phyloP scores from a whole-genome alignment of 78 protist species.

The Emiliania huxleyi region DNA sequence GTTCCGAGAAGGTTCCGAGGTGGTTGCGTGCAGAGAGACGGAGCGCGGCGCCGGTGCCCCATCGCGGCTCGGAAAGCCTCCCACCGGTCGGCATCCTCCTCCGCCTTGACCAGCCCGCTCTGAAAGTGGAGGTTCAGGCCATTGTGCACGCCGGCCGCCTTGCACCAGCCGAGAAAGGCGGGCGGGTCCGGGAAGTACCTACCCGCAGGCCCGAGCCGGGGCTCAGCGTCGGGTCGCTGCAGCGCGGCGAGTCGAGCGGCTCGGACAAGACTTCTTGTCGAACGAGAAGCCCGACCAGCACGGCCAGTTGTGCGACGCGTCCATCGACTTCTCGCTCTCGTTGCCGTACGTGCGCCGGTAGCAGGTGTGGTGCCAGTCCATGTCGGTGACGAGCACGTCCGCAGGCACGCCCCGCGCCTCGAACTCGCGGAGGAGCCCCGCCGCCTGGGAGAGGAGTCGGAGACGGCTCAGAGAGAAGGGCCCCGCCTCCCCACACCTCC shows the following conservation, averaged over 20 bases:
- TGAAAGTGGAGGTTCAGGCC: slow-evolving; percentile 36
- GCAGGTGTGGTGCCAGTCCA: slow-evolving; percentile 65
- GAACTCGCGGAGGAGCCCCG: not conserved
- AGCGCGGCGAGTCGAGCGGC: too few species aligned
- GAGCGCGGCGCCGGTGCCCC: not conserved
- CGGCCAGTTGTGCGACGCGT: not conserved
- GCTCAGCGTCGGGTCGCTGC: too few species aligned
- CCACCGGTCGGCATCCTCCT: not conserved
- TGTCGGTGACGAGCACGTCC: slow-evolving; percentile 61
- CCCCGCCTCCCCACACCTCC: too few species aligned
- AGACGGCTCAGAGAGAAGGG: too few species aligned
- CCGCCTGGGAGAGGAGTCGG: too few species aligned
- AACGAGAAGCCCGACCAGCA: slow-evolving; percentile 57
- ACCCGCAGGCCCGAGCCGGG: not conserved
- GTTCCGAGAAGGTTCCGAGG: too few species aligned
- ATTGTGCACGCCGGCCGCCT: slow-evolving; percentile 31
- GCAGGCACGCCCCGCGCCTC: slow-evolving; percentile 32
- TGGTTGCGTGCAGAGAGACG: not conserved
- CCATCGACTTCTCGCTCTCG: not conserved
- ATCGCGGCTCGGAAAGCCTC: not conserved
- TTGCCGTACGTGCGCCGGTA: not conserved
- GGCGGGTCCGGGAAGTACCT: slow-evolving; percentile 44
- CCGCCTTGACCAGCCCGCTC: slow-evolving; percentile 8
- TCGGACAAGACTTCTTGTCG: slow-evolving; percentile 3
- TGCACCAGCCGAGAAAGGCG: not conserved